Base-by-base conservation (phyloP, 805 yeast genomes). In the Blastobotrys attinorum region DNA sequence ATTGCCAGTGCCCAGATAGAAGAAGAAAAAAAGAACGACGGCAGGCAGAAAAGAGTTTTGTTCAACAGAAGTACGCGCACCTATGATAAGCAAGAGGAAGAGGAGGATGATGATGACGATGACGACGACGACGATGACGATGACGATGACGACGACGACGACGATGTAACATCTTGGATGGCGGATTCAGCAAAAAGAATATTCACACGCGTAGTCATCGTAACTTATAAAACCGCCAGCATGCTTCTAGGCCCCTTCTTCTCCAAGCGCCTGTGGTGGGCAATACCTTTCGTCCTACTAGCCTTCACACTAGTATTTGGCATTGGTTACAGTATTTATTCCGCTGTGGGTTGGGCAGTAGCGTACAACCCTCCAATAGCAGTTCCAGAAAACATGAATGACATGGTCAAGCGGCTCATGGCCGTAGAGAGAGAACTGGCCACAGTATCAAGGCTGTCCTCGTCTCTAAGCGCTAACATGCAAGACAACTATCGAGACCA, bases 371-470 rank as follows among this genome's bases (percentile, higher is more conserved):
- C 49, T 7, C 54, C 51, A 17, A 35, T 20, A 4, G 32, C 36
- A 5, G 45, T 47, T 18, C 53, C 54, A 4, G 39, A 39, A 11
- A 47, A 51, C 35, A 18, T 51, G 21, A 27, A 32, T 10, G 50
- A 49, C 29, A 31, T 43, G 4, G 31, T 45, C 4, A 22, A 16
- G 3, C 42, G 54, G n/a, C 47, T 51, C 15, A 23, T 47, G 43
- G 16, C 33, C 13, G 42, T 51, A n/a, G 54, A 51, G 35, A 16
- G 38, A 4, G 45, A 49, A 23, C 41, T 51, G 22, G 37, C 45
- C 2, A 23, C 44, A 2, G 20, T 41, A 7, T 34, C 39, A 13
- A 37, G 39, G n/a, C 3, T 33, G n/a, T 31, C 43, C 3, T 17
- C n/a, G 10, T 17, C 37, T 3, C 29, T 40, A n/a, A 21, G 31